Percentiles rank a stretch among this genome's conserved stretches.
Conservation (phyloP, 1,139 yeast species). For the Lodderomyces parapsilosis region DNA sequence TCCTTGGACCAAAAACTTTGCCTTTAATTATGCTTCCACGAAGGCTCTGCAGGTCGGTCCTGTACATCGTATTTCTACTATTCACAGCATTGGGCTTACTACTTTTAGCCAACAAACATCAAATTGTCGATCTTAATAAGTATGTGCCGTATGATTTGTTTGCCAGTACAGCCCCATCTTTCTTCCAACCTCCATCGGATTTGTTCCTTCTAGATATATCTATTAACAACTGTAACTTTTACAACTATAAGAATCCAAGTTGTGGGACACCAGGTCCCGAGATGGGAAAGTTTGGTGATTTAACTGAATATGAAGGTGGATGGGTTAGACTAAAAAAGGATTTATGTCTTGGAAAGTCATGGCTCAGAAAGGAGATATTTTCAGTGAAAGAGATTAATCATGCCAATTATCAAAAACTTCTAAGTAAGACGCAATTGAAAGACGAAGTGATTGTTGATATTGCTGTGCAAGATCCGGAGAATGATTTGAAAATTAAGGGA, state of each 20-base stretch:
- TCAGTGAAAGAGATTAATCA: conserved; percentile 31
- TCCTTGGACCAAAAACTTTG: background rate
- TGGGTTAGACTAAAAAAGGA: conserved; percentile 43
- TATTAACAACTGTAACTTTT: conserved; percentile 29
- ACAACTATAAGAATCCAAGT: conserved; percentile 21
- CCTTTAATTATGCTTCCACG: conserved; percentile 6
- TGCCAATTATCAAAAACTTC: conserved; percentile 8
- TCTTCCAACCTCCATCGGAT: conserved; percentile 42
- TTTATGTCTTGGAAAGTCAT: conserved; percentile 33
- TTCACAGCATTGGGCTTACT: conserved; percentile 21
- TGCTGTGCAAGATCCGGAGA: conserved; percentile 28
- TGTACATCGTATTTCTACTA: conserved; percentile 13
- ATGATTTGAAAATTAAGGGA: conserved; percentile 31
- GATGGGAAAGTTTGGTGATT: conserved; percentile 32
- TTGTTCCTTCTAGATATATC: conserved; percentile 37
- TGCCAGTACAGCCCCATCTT: conserved; percentile 27
- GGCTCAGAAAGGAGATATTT: conserved; percentile 31
- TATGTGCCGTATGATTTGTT: conserved; percentile 24
- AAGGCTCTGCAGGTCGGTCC: conserved; percentile 8
- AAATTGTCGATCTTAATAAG: conserved; percentile 28
- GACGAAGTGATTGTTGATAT: conserved; percentile 38
- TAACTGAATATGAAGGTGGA: conserved; percentile 20
- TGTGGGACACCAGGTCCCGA: conserved; percentile 34
- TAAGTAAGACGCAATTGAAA: conserved; percentile 7
- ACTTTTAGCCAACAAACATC: conserved; percentile 32